Base-by-base conservation (phyloP, 1,284 basidiomycete species). In the Clitocybe nebularis region DNA sequence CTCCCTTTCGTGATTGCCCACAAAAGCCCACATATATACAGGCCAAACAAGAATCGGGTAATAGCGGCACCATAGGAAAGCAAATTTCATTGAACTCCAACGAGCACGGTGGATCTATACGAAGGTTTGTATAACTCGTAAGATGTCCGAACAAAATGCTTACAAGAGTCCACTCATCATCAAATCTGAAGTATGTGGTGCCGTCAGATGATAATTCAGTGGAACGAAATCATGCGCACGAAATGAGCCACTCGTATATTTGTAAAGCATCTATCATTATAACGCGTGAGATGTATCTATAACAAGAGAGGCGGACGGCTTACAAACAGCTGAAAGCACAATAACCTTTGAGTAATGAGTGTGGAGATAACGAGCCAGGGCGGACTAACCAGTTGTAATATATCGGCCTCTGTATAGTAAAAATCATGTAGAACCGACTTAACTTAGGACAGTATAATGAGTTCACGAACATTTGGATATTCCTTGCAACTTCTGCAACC, bases 41-140 rank as follows among this genome's bases (percentile, higher is more conserved):
- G 44, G 44, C 48, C 45, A 46, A 20, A 21, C 36, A 11, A 50
- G 10, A 25, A 50, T 20, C 8, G 48, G 48, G 36, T 47, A 52
- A 29, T 48, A 50, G 29, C 51, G 41, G 36, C 47, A 48, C 23
- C 38, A 29, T 21, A 50, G 21, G 39, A 44, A 52, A 5, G 42
- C 39, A 26, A 43, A 20, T 21, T 46, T 46, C 7, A 46, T 40
- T 4, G 45, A 41, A 33, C 16, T 52, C 36, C 46, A 46, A 7
- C 36, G 46, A 19, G 41, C 30, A 14, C 19, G 30, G 22, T 44
- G 36, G 23, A 47, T 44, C 46, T 50, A 22, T 19, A 14, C n/a
- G 11, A 10, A 13, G 20, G n/a, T n/a, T n/a, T n/a, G n/a, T n/a
- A n/a, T n/a, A n/a, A n/a, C n/a, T n/a, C 3, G 23, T 8, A 13